These are phyloP conservation scores for Funneliformis geosporum DNA, from an alignment of 192 early-diverging fungal species.

Conservation along the genomic window DNA sequence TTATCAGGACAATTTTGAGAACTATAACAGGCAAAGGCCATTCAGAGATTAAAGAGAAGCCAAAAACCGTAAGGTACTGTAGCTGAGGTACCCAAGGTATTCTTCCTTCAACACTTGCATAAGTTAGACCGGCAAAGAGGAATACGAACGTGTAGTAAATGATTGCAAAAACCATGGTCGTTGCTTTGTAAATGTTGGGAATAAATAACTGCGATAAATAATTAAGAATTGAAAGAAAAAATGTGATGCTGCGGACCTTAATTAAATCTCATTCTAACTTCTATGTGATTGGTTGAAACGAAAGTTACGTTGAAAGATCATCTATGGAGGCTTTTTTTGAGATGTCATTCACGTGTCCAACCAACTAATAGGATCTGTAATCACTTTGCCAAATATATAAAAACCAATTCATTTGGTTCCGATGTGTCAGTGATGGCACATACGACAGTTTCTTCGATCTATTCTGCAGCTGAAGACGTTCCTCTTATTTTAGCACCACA, in stretches of 20 bases:
- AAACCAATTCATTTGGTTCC: no score
- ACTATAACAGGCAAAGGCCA: slow-evolving; percentile 14
- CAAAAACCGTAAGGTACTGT: not conserved
- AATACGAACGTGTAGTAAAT: slow-evolving; percentile 4
- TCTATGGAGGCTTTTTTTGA: no score
- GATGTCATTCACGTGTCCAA: not conserved
- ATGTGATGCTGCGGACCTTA: not conserved
- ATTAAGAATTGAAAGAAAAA: no score
- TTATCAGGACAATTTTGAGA: not conserved
- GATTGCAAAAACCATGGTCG: slow-evolving; percentile 5
- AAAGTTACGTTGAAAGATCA: no score
- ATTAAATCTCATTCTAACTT: not conserved
- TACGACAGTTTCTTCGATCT: slow-evolving; percentile 15
- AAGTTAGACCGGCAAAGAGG: slow-evolving; percentile 3
- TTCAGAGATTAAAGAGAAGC: slow-evolving; percentile 13
- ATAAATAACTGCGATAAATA: not conserved
- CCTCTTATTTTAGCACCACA: slow-evolving; percentile 32
- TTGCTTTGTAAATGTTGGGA: not conserved
- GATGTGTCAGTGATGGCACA: not conserved
- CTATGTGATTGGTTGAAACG: not conserved
- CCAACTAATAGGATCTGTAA: not conserved
- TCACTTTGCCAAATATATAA: not conserved
- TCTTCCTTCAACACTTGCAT: slow-evolving; percentile 16
- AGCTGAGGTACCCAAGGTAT: not conserved
- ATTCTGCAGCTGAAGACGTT: slow-evolving; percentile 24